Conservation (phyloP, 2,329 filamentous ascomycete genomes). For the Pseudogymnoascus sp. region DNA sequence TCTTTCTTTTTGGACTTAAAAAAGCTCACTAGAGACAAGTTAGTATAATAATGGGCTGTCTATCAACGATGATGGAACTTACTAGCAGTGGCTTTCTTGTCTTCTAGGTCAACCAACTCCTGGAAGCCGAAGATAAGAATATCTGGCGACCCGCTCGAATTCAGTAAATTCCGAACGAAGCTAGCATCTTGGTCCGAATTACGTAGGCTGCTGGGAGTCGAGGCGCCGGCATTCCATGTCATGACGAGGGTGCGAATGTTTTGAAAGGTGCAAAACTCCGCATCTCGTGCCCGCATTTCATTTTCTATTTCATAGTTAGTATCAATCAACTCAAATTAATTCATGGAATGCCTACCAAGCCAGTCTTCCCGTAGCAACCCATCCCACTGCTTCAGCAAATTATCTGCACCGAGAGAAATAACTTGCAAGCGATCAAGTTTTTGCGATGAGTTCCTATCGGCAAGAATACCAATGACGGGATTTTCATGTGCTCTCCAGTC, state of each 20-base stretch:
- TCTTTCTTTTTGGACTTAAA: conserved; percentile 86
- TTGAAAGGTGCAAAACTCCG: conserved; percentile 76
- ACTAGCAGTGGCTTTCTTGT: conserved; percentile 96
- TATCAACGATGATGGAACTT: conserved; percentile 26
- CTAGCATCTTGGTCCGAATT: conserved; percentile 59
- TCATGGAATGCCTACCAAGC: conserved; percentile 46
- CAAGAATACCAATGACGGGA: conserved; percentile 66
- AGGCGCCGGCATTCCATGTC: conserved; percentile 97
- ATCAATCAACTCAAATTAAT: neutral
- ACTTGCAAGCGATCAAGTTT: conserved; percentile 77
- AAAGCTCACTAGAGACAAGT: conserved; percentile 54
- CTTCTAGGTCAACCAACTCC: conserved; percentile 93
- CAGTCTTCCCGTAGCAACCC: conserved; percentile 88
- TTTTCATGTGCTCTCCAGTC: conserved; percentile 90
- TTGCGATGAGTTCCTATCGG: conserved; percentile 77
- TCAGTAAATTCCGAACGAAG: conserved; percentile 75
- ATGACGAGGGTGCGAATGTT: conserved; percentile 72
- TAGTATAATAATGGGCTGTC: conserved; percentile 18
- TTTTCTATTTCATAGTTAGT: conserved; percentile 42
- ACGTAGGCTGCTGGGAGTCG: conserved; percentile 74
- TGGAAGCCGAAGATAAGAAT: conserved; percentile 95
- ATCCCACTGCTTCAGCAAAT: conserved; percentile 79
- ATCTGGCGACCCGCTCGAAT: conserved; percentile 70
- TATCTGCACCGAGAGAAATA: conserved; percentile 79
- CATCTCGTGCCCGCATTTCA: conserved; percentile 76